phyloP scores from a whole-genome alignment of 805 yeast species.

The Sungouiella blattae region DNA sequence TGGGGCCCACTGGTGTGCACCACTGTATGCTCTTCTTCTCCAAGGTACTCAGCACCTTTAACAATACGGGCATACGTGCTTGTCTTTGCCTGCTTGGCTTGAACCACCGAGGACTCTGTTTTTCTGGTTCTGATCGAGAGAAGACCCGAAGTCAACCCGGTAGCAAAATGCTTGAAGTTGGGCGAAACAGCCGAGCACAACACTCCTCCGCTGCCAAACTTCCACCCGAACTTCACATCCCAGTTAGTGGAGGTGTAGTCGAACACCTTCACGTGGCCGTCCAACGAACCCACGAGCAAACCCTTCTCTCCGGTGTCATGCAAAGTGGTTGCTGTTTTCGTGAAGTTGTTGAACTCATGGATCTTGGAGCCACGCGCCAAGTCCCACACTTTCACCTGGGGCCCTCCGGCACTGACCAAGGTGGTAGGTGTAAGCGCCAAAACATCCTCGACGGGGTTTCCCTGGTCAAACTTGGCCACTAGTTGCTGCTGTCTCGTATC shows the following conservation, averaged over 20 bases:
- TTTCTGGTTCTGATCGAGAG: constrained; percentile 85
- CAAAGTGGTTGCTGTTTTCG: constrained; percentile 87
- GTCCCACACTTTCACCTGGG: constrained; percentile 88
- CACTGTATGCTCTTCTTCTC: constrained; percentile 78
- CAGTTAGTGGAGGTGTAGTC: constrained; percentile 69
- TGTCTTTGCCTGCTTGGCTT: constrained; percentile 48
- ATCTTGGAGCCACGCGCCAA: constrained; percentile 70
- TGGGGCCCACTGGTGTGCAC: constrained; percentile 55
- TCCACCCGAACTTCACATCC: constrained; percentile 96
- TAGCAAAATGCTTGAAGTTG: constrained; percentile 75
- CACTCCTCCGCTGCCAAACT: constrained; percentile 85
- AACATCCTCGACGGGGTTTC: constrained; percentile 80
- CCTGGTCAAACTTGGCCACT: constrained; percentile 63
- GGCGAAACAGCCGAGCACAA: constrained; percentile 89
- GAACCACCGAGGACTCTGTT: constrained; percentile 54
- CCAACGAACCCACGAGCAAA: constrained; percentile 90
- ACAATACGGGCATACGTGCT: constrained; percentile 75
- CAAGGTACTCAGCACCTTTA: constrained; percentile 87
- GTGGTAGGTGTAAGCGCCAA: constrained; percentile 73
- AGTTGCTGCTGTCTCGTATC: constrained; percentile 69
- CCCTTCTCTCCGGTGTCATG: constrained; percentile 72
- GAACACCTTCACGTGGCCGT: constrained; percentile 95
- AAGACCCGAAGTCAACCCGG: constrained; percentile 88
- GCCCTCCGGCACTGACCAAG: constrained; percentile 76
- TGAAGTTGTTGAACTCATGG: constrained; percentile 78